A percentile compares a stretch with the other conserved stretches of the same genome.
phyloP scores from a whole-genome alignment of 495 filamentous ascomycete genomes.

The Penicillium steckii region DNA sequence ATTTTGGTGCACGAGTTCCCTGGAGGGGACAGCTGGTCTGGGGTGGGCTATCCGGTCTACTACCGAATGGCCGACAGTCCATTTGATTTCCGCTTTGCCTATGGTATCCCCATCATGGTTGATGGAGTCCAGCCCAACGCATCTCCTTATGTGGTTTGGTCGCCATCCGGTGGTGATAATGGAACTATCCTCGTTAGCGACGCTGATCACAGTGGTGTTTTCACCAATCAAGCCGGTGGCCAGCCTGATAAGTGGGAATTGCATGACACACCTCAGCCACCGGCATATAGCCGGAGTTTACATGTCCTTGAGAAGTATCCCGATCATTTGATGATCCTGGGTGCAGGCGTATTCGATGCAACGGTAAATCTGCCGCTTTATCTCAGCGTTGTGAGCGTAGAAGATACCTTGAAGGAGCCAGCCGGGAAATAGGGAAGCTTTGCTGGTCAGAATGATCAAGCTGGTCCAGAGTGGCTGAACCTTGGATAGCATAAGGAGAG shows the following conservation, averaged over 20 bases:
- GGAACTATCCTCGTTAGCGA: constrained; percentile 53
- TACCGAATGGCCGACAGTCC: constrained; percentile 46
- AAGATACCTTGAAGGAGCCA: constrained; percentile 6
- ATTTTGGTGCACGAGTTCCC: constrained; percentile 58
- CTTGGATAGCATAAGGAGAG: constrained; percentile 1
- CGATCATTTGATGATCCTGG: constrained; percentile 11
- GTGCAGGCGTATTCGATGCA: constrained; percentile 8
- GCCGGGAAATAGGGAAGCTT: constrained; percentile 1
- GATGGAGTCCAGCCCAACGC: constrained; percentile 45
- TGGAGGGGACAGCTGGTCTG: constrained; percentile 24
- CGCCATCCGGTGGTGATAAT: constrained; percentile 41
- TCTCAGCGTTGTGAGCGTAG: constrained; percentile 9
- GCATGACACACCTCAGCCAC: constrained; percentile 33
- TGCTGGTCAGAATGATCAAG: constrained; percentile 3
- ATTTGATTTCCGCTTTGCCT: constrained; percentile 16
- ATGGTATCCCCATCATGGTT: constrained; percentile 22
- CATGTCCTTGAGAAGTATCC: constrained; percentile 9
- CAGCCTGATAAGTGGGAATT: constrained; percentile 49
- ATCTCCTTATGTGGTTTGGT: constrained; percentile 51
- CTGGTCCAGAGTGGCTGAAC: constrained; percentile 1
- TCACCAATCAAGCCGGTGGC: constrained; percentile 45
- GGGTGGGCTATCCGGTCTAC: constrained; percentile 44
- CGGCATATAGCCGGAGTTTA: constrained; percentile 9
- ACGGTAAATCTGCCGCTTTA: constrained; percentile 4
- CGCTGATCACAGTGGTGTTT: constrained; percentile 43